These are phyloP conservation scores for Huntiella moniliformis DNA, from an alignment of 2,329 filamentous ascomycete genomes.

Conservation along the genomic window DNA sequence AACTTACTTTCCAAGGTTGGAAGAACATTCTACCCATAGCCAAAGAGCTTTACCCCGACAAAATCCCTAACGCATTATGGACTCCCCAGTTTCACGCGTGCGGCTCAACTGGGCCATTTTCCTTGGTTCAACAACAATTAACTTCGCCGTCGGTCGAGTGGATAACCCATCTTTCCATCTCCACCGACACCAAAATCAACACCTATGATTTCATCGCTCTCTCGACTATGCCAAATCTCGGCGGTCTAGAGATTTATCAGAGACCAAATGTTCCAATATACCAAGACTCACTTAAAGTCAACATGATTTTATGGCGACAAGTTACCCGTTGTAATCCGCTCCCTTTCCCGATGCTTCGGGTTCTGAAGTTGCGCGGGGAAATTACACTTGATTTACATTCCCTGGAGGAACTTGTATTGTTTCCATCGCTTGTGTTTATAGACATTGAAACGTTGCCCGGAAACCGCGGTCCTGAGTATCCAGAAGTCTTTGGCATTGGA, in stretches of 20 bases:
- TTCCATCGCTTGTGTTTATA: constrained; percentile 27
- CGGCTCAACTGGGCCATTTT: constrained; percentile 3
- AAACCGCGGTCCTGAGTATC: too few species aligned
- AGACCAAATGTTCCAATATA: constrained; percentile 16
- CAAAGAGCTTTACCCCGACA: neutral
- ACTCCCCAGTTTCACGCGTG: constrained; percentile 4
- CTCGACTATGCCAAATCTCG: constrained; percentile 26
- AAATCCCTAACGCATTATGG: constrained; percentile 6
- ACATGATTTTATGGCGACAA: constrained; percentile 26
- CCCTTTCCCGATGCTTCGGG: constrained; percentile 28
- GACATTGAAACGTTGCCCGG: too few species aligned
- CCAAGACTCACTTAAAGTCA: too few species aligned
- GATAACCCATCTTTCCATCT: constrained; percentile 24
- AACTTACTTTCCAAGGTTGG: constrained; percentile 3
- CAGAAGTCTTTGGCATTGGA: too few species aligned
- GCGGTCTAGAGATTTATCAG: constrained; percentile 28
- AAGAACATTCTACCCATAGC: constrained; percentile 1
- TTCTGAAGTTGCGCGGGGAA: constrained; percentile 27
- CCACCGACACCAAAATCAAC: constrained; percentile 19
- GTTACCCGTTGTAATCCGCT: constrained; percentile 23
- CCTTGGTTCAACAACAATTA: neutral
- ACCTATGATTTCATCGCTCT: constrained; percentile 24
- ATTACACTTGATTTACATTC: constrained; percentile 22
- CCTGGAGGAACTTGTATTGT: constrained; percentile 22
- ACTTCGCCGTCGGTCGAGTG: constrained; percentile 19